Evolutionary conservation across 2,329 filamentous ascomycete species (phyloP), one percentile per base, ranked within the genome.

Genomic region (Trichophyton benhamiae): DNA sequence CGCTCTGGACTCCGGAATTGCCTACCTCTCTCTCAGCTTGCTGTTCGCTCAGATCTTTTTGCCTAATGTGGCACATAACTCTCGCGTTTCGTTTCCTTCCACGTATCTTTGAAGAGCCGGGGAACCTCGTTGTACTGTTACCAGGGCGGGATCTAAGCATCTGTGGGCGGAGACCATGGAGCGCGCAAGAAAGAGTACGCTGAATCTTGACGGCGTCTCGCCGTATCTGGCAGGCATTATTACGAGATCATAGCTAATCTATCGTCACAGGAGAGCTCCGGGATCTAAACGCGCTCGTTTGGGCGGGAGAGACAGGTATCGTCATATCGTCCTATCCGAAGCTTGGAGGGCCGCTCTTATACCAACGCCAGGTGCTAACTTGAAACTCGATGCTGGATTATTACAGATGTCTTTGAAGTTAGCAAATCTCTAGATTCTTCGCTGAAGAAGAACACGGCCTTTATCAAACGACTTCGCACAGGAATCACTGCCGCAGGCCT

Each of bases 381-480:
- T 15, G 25, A 9, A 42, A 36, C 3, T 7, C 17, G 25, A 27
- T 36, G 36, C 13, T 27, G 8, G 9, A 1, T 22, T 27, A 7
- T 17, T 57, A 44, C 41, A 95, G 91, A 89, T 78, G 78, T 95
- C 65, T 90, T 95, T 70, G 76, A 83, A 60, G 85, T 94, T 67
- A 86, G 84, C 74, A 82, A 83, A 71, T 87, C 88, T 33, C 86
- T 97, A 70, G 92, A 97, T 75, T 96, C 92, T 59, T 94, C 91
- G 59, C 81, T 97, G 74, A 96, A 96, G 78, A 97, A 96, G 80
- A 97, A 97, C 70, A 97, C 92, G 3, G 91, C 91, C 66, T 96
- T 97, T 74, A 97, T 97, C 72, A 96, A 96, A 77, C 89, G 92
- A 70, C 81, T 97, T 61, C 89, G 92, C 68, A 96, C 92, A 62